Base-by-base conservation (phyloP, 1,284 basidiomycete genomes). In the Boletus smithii region DNA sequence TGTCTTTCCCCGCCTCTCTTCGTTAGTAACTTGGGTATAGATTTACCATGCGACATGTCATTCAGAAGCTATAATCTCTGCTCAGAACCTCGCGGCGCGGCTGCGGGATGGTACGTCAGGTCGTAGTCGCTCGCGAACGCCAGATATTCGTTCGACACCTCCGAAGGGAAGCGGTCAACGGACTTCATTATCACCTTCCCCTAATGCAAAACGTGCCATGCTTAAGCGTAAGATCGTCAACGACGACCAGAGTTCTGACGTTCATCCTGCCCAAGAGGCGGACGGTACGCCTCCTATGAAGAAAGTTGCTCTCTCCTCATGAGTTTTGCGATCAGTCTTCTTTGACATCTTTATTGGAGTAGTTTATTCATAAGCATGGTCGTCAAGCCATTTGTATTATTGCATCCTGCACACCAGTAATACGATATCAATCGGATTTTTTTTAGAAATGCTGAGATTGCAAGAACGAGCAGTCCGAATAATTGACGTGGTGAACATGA, bases 31-130 rank as follows among this genome's bases (percentile, higher is more conserved):
- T 9, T 31, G 36, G 32, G 11, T 32, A 14, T 55, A 90, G 83
- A 80, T 95, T 60, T 95, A 84, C 64, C 93, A 97, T 71, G 92
- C 93, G 35, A 95, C 91, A 4, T 95, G 93, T 69, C 84, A 89
- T 66, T 86, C 89, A 23, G 92, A 95, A 62, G 85, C 87, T 17
- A 63, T 78, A 40, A 68, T 69, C 31, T 81, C 82, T 45, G 77
- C 79, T 46, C 80, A 75, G 57, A 82, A 66, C 58, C 67, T 88
- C 42, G 86, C 79, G 35, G 76, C 79, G 8, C 78, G 85, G 40
- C 63, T 90, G 56, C 80, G 81, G 52, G 78, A 69, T 69, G 82
- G 82, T 58, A 66, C 73, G 20, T 46, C 45, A 36, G 72, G 73
- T 60, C 73, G 77, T 53, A 88, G 85, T 72, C 81, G 86, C 53